phyloP scores from a whole-genome alignment of 495 filamentous ascomycete genomes.

The Hypoxylon fuscum region DNA sequence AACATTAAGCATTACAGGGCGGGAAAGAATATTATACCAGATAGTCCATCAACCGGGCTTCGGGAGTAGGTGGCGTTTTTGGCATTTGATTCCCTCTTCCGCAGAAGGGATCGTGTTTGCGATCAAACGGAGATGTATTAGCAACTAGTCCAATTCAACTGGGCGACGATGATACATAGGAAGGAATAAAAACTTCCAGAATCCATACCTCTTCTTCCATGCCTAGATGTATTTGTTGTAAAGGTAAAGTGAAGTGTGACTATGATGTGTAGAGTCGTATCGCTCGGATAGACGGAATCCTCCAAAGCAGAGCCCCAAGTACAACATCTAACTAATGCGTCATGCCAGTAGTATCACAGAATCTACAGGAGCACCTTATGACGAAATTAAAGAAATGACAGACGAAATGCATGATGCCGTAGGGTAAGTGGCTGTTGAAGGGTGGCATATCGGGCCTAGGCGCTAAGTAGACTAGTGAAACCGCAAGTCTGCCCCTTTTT shows the following conservation, averaged over 20 bases:
- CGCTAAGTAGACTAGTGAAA: conserved; percentile 19
- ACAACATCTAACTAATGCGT: neutral
- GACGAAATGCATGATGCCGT: neutral
- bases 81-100: conserved; percentile 39
- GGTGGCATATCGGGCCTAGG: conserved; percentile 10
- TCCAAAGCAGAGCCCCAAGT: neutral
- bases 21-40: conserved; percentile 45
- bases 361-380: neutral
- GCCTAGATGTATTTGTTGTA: neutral
- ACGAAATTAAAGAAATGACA: conserved; percentile 8
- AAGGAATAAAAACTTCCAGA: conserved; percentile 34
- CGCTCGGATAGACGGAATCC: too few relatives aligned
- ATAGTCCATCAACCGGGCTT: conserved; percentile 59
- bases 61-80: conserved; percentile 43
- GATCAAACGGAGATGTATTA: conserved; percentile 31
- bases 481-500: conserved; percentile 10
- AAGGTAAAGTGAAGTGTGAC: neutral
- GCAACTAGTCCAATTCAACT: conserved; percentile 35
- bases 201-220: conserved; percentile 1
- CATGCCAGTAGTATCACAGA: conserved; percentile 3
- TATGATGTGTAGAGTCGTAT: too few relatives aligned
- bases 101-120: conserved; percentile 30
- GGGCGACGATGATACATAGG: conserved; percentile 21
- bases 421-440: neutral
- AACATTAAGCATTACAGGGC: conserved; percentile 46